Percentiles rank a stretch among this genome's conserved stretches.
phyloP scores from a whole-genome alignment of 352 stramenopile genomes.

The Phytophthora macrochlamydospora region DNA sequence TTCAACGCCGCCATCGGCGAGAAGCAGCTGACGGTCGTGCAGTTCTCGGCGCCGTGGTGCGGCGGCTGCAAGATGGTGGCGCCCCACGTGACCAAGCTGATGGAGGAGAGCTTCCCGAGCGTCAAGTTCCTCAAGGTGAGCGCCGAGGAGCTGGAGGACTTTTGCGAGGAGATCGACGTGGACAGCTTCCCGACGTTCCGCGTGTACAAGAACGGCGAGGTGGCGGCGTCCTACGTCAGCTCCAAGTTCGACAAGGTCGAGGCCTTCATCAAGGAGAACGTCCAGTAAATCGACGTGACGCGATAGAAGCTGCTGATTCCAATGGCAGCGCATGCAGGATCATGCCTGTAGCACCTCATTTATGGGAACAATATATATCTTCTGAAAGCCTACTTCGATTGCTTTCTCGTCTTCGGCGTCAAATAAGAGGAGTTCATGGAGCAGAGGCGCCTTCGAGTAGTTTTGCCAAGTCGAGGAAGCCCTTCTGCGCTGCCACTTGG shows the following conservation, averaged over 20 bases:
- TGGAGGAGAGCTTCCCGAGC: constrained; percentile 49
- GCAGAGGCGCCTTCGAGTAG: constrained; percentile 7
- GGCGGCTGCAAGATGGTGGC: constrained; percentile 78
- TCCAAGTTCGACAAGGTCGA: constrained; percentile 85
- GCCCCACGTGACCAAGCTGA: constrained; percentile 63
- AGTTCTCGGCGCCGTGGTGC: constrained; percentile 80
- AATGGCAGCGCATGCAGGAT: not conserved
- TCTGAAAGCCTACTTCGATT: not conserved
- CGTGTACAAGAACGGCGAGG: constrained; percentile 74
- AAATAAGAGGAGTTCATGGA: not conserved
- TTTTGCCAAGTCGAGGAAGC: constrained; percentile 26
- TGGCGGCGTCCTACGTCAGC: constrained; percentile 73
- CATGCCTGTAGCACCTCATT: not conserved
- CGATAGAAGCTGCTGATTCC: not conserved
- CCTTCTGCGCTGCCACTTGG: constrained; percentile 44
- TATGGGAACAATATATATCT: not conserved
- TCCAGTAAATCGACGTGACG: constrained; percentile 15
- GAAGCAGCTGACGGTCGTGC: constrained; percentile 60
- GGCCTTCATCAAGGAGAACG: constrained; percentile 68
- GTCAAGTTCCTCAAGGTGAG: constrained; percentile 77
- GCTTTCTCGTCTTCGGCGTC: not conserved
- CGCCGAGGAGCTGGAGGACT: constrained; percentile 75
- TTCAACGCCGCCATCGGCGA: constrained; percentile 51
- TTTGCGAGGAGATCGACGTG: constrained; percentile 79
- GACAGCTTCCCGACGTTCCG: constrained; percentile 82